Evolutionary conservation across 1,284 basidiomycete genomes (phyloP).

Genomic region (Earliella scabrosa): DNA sequence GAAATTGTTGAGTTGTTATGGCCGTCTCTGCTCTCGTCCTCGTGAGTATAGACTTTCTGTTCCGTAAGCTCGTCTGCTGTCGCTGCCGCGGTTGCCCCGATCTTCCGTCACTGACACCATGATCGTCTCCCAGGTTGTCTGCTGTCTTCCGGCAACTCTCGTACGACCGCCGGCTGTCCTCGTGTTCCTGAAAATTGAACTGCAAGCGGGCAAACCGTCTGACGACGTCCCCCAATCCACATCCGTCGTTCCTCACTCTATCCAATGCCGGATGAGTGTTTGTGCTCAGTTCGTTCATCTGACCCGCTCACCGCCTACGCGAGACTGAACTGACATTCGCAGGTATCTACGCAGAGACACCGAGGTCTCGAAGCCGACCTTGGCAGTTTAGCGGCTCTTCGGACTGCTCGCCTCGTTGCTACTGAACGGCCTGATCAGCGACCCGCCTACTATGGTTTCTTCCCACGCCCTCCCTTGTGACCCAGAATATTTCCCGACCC

Average conservation of each 20-base stretch:
- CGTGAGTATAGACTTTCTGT: constrained; percentile 16
- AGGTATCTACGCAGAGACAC: no score
- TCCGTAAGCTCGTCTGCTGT: constrained; percentile 7
- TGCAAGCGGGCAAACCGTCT: not conserved
- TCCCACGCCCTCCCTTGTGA: constrained; percentile 17
- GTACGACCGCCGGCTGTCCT: not conserved
- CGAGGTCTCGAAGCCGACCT: not conserved
- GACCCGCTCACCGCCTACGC: no score
- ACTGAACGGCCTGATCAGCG: constrained; percentile 19
- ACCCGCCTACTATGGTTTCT: not conserved
- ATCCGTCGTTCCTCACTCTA: constrained; percentile 11
- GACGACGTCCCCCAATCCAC: constrained; percentile 11
- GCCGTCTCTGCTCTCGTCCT: constrained; percentile 20
- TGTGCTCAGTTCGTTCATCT: constrained; percentile 5
- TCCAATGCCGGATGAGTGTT: constrained; percentile 11
- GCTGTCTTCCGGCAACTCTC: not conserved
- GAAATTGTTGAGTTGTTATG: constrained; percentile 19
- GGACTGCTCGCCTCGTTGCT: constrained; percentile 20
- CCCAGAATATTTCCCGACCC: not conserved
- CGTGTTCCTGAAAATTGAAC: not conserved
- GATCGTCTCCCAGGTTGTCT: not conserved
- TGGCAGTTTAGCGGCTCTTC: not conserved
- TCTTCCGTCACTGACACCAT: not conserved
- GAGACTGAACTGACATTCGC: no score
- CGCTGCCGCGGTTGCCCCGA: constrained; percentile 11